Evolutionary conservation across 176 grass and related monocot species (phyloP), one percentile per base, ranked within the genome.

Genomic region (Aegilops longissima): DNA sequence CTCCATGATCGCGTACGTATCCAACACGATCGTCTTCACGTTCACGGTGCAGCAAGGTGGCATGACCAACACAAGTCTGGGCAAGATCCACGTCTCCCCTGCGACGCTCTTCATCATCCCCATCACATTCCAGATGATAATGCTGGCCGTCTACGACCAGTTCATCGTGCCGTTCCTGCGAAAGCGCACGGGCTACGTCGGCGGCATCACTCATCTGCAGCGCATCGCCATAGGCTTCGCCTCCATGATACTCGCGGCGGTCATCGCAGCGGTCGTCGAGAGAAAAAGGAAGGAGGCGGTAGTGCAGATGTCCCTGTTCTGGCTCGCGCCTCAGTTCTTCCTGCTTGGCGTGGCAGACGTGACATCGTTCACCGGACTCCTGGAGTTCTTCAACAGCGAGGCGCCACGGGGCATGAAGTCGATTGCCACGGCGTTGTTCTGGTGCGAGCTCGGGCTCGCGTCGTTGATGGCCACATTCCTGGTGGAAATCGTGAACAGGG

Each of bases 311-410:
- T 93, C 94, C 13, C 77, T 96, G 3, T 88, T 92, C 79, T 90
- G 89, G 85, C 85, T 93, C 11, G 6, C 78, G 18, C 61, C 80
- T 8, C 94, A 93, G 66, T 96, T 93, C 82, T 84, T 92, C 40
- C 63, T 89, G 8, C 75, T 92, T 35, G 91, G 94, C 8, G 76
- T 96, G 21, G 75, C 87, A 2, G 91, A 96, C 12, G 85, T 90
- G 9, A 89, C 91, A 0, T 93, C 94, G 0, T 96, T 96, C 62
- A 77, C 91, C 0, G 94, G 91, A 1, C 49, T 93, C 39, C 85
- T 96, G 1, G 91, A 96, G 73, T 90, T 92, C 59, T 96, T 93
- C 88, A 96, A 73, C 74, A 86, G 86, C 17, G 87, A 96, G 70
- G 90, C 88, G 2, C 86, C 94, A 2, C 64, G 49, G 8, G 87